Evolutionary conservation across 257 asterid genomes (phyloP).

Genomic region (Jaltomata sinuosa): DNA sequence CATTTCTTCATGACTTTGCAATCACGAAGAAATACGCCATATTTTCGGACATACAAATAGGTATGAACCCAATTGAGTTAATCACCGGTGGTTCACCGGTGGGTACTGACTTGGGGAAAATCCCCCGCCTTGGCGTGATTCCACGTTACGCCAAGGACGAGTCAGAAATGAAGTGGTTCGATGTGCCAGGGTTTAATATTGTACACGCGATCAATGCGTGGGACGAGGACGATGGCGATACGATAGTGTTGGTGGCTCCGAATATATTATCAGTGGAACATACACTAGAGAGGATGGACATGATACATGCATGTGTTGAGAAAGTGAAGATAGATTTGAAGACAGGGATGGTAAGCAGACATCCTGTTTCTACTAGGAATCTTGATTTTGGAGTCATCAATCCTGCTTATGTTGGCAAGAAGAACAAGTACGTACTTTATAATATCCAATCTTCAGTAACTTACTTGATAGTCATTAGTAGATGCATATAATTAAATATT

Average conservation of each 20-base stretch:
- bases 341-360: slow-evolving; percentile 39
- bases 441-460: not conserved
- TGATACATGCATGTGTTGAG: slow-evolving; percentile 65
- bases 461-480: not conserved
- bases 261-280: slow-evolving; percentile 63
- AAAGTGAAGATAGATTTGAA: slow-evolving; percentile 46
- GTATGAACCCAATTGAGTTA: slow-evolving; percentile 47
- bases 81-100: slow-evolving; percentile 48
- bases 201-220: slow-evolving; percentile 61
- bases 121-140: slow-evolving; percentile 55
- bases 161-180: slow-evolving; percentile 44
- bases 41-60: slow-evolving; percentile 56
- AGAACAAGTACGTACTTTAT: slow-evolving; percentile 38
- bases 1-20: slow-evolving; percentile 71
- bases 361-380: slow-evolving; percentile 49
- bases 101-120: slow-evolving; percentile 36
- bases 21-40: slow-evolving; percentile 55
- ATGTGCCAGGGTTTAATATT: slow-evolving; percentile 47
- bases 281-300: slow-evolving; percentile 48
- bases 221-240: slow-evolving; percentile 66
- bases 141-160: slow-evolving; percentile 57
- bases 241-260: slow-evolving; percentile 60
- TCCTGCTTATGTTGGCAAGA: slow-evolving; percentile 42
- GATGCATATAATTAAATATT: no score
- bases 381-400: slow-evolving; percentile 61